Percentiles rank a stretch among this genome's conserved stretches.
phyloP scores from a whole-genome alignment of 2,329 filamentous ascomycete species.

The Ophiostoma novo-ulmi region DNA sequence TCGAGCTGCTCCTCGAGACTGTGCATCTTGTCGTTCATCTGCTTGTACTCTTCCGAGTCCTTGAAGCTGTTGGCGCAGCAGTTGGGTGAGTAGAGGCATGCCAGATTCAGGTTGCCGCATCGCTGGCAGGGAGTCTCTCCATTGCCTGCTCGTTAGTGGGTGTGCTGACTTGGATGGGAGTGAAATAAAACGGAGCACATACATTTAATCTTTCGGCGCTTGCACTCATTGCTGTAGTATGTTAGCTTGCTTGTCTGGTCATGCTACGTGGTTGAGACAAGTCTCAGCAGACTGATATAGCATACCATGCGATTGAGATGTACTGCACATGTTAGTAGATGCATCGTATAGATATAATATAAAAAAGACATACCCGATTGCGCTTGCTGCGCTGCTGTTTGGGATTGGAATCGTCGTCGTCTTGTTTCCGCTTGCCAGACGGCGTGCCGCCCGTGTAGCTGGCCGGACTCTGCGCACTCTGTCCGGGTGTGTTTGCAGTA shows the following conservation, averaged over 20 bases:
- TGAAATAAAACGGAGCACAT: not conserved
- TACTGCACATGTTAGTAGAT: constrained; percentile 39
- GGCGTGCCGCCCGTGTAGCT: constrained; percentile 6
- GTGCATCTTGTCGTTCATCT: constrained; percentile 68
- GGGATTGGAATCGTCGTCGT: constrained; percentile 39
- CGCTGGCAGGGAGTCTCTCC: constrained; percentile 63
- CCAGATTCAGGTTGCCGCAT: constrained; percentile 62
- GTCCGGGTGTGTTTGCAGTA: not conserved
- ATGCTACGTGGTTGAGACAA: not conserved
- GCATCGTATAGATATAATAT: not conserved
- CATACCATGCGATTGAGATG: constrained; percentile 58
- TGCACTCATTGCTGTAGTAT: constrained; percentile 46
- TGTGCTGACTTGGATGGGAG: not conserved
- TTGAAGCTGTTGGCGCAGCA: constrained; percentile 42
- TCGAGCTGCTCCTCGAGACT: constrained; percentile 81
- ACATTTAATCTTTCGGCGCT: constrained; percentile 41
- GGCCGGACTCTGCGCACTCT: not conserved
- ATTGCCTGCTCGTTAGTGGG: constrained; percentile 39
- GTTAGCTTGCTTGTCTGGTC: constrained; percentile 16
- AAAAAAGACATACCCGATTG: constrained; percentile 46
- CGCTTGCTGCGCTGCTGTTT: constrained; percentile 57
- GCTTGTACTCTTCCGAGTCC: constrained; percentile 68
- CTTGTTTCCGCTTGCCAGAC: constrained; percentile 35
- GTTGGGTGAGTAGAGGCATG: constrained; percentile 27
- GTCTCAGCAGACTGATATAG: not conserved